Base-by-base conservation (phyloP, 139 green algal species). In the Chlamydomonas schloesseri region DNA sequence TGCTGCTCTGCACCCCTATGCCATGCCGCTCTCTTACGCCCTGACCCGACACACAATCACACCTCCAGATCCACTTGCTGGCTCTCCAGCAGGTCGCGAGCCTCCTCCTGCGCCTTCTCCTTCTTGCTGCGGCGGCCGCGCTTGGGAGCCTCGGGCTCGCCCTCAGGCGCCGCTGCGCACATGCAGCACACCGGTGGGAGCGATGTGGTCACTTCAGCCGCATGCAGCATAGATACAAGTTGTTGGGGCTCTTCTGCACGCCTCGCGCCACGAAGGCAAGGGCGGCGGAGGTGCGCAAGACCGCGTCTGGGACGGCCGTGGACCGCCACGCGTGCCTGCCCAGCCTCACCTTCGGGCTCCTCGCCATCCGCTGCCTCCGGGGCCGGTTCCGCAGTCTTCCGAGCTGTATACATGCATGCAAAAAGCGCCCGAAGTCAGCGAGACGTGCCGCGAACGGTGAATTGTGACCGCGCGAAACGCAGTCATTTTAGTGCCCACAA, bases 21-120 rank as follows among this genome's bases (percentile, higher is more conserved):
- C n/a, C n/a, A n/a, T n/a, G n/a, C n/a, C n/a, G n/a, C n/a, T n/a
- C n/a, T n/a, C n/a, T n/a, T n/a, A n/a, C n/a, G n/a, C n/a, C n/a
- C n/a, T n/a, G n/a, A n/a, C n/a, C n/a, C n/a, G n/a, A n/a, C n/a
- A n/a, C n/a, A n/a, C n/a, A n/a, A n/a, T n/a, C n/a, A n/a, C 47
- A 85, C 79, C 79, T 85, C 65, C 65, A 85, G 70, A 67, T 85
- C 31, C 14, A 85, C 70, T 21, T 85, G 79, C 67, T 85, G 67
- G 79, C 79, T 85, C 31, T 76, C 67, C 79, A 85, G 79, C 65
- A 85, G 46, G 64, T 85, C 79, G 20, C 67, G 29, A 3, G 79
- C 67, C 79, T 85, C 79, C 31, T 85, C 79, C 50, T 76, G 34
- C 5, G 55, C 78, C 78, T 73, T 73, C 29, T 74, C 78, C 62